Evolutionary conservation across 345 rosid species (phyloP), one percentile per base, ranked within the genome.

Genomic region (Eucalyptus rudis): DNA sequence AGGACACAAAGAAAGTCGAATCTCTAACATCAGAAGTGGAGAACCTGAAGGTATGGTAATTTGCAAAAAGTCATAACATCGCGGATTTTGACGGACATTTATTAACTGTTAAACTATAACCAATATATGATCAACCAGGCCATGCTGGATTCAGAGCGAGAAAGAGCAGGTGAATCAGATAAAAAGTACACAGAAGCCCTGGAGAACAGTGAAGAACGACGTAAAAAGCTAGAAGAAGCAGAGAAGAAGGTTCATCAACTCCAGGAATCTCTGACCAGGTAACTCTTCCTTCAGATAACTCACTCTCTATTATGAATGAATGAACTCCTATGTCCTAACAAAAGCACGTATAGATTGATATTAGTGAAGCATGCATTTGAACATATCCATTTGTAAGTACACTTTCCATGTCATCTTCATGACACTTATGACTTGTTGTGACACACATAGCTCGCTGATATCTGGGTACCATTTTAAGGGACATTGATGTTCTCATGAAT

Each of bases 211-310:
- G 99, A 97, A 91, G 96, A 93, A 50, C 94, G 89, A 88, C 52
- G 52, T 66, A 93, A 88, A 88, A 96, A 94, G 87, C 68, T 96
- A 87, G 99, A 96, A 89, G 99, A 96, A 87, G 88, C 97, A 15
- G 98, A 96, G 92, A 95, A 95, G 89, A 97, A 94, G 87, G 94
- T 90, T 91, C 96, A 91, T 20, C 97, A 92, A 80, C 95, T 96
- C 90, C 98, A 96, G 91, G 98, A 96, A 91, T 92, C 99, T 29
- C 50, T 96, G 89, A 94, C 94, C 87, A 93, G 96, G 99, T 95
- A 86, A 47, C 79, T 62, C 50, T 52, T 29, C 79, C 40, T 45
- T 66, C 50, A 64, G 52, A 83, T 33, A 33, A 81, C 25, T 25
- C 31, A 11, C 22, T 40, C 84, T 52, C 66, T 86, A 86, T 12